These are phyloP conservation scores for Amesomyces nigricolor DNA, from an alignment of 2,329 filamentous ascomycete genomes.

Conservation along the genomic window DNA sequence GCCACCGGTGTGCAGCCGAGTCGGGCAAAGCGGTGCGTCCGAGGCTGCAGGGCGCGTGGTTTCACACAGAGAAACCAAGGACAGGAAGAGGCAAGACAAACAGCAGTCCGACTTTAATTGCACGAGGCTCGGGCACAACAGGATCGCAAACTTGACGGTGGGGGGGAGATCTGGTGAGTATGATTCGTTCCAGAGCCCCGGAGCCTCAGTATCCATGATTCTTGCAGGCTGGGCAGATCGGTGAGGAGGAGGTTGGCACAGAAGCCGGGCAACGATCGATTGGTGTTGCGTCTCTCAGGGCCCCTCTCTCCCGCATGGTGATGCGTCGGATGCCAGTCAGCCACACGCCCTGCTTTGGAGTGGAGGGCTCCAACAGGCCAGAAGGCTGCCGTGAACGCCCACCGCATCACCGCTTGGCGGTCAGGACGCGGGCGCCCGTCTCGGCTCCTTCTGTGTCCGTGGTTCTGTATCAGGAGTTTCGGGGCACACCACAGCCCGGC, in stretches of 20 bases:
- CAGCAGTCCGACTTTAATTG: neutral
- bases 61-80: conserved; percentile 14
- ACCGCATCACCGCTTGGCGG: conserved; percentile 21
- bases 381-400: conserved; percentile 10
- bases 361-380: conserved; percentile 4
- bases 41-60: conserved; percentile 22
- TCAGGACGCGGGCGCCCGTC: conserved; percentile 19
- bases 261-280: conserved; percentile 21
- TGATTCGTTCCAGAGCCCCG: conserved; percentile 16
- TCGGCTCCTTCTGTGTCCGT: neutral
- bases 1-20: conserved; percentile 12
- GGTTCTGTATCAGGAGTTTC: too few relatives aligned
- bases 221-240: conserved; percentile 15
- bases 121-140: conserved; percentile 2
- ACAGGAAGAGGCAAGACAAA: neutral
- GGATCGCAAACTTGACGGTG: neutral
- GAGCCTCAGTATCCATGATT: conserved; percentile 19
- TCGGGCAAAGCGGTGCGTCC: conserved; percentile 19
- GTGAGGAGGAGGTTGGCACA: conserved; percentile 12
- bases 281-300: conserved; percentile 14
- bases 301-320: conserved; percentile 7
- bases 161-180: neutral
- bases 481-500: neutral
- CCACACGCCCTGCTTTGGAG: conserved; percentile 20
- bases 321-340: conserved; percentile 9